Base-by-base conservation (phyloP, 345 rosid species). In the Microcos paniculata region DNA sequence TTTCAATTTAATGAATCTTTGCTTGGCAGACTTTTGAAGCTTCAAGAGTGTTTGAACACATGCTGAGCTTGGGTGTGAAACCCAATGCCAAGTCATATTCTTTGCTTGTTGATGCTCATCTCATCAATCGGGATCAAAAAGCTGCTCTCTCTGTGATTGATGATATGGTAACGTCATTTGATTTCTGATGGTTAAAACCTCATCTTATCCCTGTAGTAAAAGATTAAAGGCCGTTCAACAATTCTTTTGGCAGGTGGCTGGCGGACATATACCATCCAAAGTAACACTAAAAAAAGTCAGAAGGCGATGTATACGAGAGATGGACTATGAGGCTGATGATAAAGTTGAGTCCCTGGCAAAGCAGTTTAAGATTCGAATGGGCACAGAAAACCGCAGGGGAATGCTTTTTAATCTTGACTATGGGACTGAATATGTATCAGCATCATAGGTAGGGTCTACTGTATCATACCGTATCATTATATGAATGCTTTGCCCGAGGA, bases 81-180 rank as follows among this genome's bases (percentile, higher is more conserved):
- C 97, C 98, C 75, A 89, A 96, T 84, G 83, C 90, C 14, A 85
- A 69, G 81, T 88, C 99, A 38, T 91, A 87, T 82, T 85, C 89
- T 5, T 85, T 96, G 82, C 94, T 96, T 78, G 90, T 87, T 81
- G 98, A 93, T 82, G 91, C 97, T 74, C 98, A 93, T 87, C 91
- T 93, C 80, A 86, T 88, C 79, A 93, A 89, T 79, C 85, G 93
- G 77, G 98, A 96, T 82, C 90, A 83, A 76, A 93, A 88, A 72
- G 81, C 96, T 79, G 97, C 99, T 75, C 86, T 93, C 70, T 63
- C 88, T 49, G 87, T 77, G 26, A 82, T 90, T 73, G 90, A 90
- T 40, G 80, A 88, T 61, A 96, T 96, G 99, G 99, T 96, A 86
- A 83, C 18, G 62, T 4, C 68, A 35, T 52, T 72, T 46, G 45